Evolutionary conservation across 2,329 filamentous ascomycete genomes (phyloP).

Genomic region (Fusarium odoratissimum): DNA sequence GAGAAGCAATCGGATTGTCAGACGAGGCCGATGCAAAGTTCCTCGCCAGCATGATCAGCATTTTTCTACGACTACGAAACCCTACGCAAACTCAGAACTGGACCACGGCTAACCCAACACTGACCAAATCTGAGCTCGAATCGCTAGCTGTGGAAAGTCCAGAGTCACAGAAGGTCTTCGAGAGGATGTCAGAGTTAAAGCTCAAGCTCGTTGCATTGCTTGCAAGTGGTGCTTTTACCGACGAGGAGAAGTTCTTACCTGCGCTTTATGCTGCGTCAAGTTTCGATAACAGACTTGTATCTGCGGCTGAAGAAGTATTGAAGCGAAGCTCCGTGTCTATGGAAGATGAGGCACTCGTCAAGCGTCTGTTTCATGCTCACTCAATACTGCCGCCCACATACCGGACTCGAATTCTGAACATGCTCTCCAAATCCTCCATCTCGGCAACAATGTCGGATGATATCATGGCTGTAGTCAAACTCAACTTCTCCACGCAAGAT

Average conservation of each 20-base stretch:
- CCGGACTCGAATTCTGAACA: slow-evolving; percentile 78
- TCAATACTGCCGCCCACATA: slow-evolving; percentile 77
- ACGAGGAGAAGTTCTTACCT: slow-evolving; percentile 84
- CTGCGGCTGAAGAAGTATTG: slow-evolving; percentile 88
- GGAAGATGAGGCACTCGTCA: slow-evolving; percentile 73
- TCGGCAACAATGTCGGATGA: slow-evolving; percentile 76
- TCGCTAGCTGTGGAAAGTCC: slow-evolving; percentile 54
- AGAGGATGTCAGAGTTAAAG: slow-evolving; percentile 60
- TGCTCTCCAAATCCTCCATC: slow-evolving; percentile 80
- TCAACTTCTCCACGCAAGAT: slow-evolving; percentile 62
- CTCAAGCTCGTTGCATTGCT: slow-evolving; percentile 75
- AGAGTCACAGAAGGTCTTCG: slow-evolving; percentile 70
- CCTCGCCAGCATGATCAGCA: slow-evolving; percentile 79
- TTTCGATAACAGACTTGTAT: slow-evolving; percentile 81
- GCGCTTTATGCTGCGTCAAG: slow-evolving; percentile 87
- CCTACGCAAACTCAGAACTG: slow-evolving; percentile 49
- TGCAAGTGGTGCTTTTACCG: slow-evolving; percentile 85
- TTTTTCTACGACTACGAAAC: slow-evolving; percentile 68
- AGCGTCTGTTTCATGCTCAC: slow-evolving; percentile 78
- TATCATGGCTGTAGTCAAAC: slow-evolving; percentile 77
- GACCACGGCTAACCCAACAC: slow-evolving; percentile 48
- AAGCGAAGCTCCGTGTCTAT: slow-evolving; percentile 82
- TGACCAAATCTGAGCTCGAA: slow-evolving; percentile 46
- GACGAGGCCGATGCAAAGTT: slow-evolving; percentile 77
- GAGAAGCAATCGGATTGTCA: slow-evolving; percentile 73